Evolutionary conservation across 2,329 filamentous ascomycete genomes (phyloP).

Genomic region (Coniochaeta sp.): DNA sequence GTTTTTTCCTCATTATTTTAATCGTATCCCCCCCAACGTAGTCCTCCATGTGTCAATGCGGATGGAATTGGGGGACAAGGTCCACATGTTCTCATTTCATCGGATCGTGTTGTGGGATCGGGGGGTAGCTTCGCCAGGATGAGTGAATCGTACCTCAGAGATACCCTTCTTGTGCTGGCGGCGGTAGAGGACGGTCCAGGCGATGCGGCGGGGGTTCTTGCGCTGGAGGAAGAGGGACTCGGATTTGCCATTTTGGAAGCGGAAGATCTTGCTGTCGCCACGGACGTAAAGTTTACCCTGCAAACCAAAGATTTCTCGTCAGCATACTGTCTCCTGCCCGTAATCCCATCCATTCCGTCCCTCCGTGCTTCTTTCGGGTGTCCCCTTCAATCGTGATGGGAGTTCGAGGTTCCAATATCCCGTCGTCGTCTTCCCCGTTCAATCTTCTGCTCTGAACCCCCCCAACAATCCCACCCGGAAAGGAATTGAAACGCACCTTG

Average conservation of each 20-base stretch:
- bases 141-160: slow-evolving; percentile 76
- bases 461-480: too few species aligned
- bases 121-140: slow-evolving; percentile 3
- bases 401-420: too few species aligned
- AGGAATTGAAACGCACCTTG: slow-evolving; percentile 43
- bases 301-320: slow-evolving; percentile 19
- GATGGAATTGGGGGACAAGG: too few species aligned
- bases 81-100: too few species aligned
- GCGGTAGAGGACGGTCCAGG: slow-evolving; percentile 97
- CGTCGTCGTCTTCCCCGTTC: not conserved
- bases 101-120: not conserved
- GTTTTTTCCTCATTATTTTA: not conserved
- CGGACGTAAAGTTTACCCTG: slow-evolving; percentile 99
- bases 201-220: slow-evolving; percentile 99
- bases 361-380: too few species aligned
- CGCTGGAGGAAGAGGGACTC: slow-evolving; percentile 99
- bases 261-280: slow-evolving; percentile 99
- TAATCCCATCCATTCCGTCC: not conserved
- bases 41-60: not conserved
- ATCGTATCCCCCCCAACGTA: not conserved
- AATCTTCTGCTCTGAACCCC: not conserved
- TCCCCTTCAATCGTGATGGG: not conserved
- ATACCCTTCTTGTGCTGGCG: slow-evolving; percentile 99
- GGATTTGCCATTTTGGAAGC: slow-evolving; percentile 99
- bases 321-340: slow-evolving; percentile 11